Conservation (phyloP, 2,329 filamentous ascomycete genomes). For the Claviceps monticola region DNA sequence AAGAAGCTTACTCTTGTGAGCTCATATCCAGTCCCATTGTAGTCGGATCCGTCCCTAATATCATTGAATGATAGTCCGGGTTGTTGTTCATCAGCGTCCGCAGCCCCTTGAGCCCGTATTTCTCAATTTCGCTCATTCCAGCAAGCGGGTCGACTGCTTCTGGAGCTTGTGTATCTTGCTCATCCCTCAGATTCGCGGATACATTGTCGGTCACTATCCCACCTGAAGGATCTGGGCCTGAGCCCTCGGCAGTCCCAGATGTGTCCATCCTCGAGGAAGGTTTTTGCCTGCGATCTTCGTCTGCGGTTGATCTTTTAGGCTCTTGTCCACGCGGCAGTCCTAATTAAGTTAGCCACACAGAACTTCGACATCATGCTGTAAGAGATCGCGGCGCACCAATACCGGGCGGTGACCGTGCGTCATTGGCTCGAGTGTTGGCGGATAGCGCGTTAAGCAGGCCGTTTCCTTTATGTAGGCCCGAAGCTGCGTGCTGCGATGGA, state of each 20-base stretch:
- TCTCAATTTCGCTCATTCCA: conserved; percentile 48
- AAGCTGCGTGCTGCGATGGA: conserved; percentile 28
- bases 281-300: conserved; percentile 29
- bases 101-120: conserved; percentile 51
- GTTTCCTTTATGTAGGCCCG: conserved; percentile 36
- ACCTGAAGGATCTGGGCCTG: conserved; percentile 26
- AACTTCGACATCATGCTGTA: neutral
- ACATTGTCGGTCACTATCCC: conserved; percentile 32
- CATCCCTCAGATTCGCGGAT: conserved; percentile 27
- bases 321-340: conserved; percentile 29
- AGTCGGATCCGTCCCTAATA: conserved; percentile 44
- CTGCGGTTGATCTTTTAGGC: conserved; percentile 14
- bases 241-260: conserved; percentile 22
- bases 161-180: conserved; percentile 23
- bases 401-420: conserved; percentile 34
- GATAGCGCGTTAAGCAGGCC: conserved; percentile 51
- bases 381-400: conserved; percentile 15
- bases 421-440: conserved; percentile 37
- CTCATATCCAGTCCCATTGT: conserved; percentile 43
- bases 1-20: conserved; percentile 38
- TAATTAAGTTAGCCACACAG: conserved; percentile 12
- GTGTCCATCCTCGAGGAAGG: conserved; percentile 25
- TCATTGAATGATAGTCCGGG: conserved; percentile 46
- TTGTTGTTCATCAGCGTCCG: conserved; percentile 50
- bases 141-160: conserved; percentile 43